These are phyloP conservation scores for Aquilaria malaccensis DNA, from an alignment of 345 rosid genomes.

Conservation along the genomic window DNA sequence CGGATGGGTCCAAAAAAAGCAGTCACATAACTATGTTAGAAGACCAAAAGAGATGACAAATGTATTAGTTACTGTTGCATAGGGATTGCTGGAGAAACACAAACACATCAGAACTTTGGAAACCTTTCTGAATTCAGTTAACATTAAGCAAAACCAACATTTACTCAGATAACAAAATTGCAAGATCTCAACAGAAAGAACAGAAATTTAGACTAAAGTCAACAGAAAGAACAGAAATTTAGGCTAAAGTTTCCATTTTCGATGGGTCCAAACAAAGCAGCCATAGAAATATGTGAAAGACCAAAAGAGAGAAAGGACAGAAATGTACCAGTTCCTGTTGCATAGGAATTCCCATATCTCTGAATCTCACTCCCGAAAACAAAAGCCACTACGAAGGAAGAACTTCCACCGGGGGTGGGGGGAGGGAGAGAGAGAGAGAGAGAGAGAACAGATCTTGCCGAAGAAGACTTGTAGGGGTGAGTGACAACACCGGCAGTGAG, in stretches of 20 bases:
- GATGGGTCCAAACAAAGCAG: not conserved
- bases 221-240: not conserved
- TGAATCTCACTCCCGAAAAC: not conserved
- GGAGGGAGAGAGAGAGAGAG: not conserved
- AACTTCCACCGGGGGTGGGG: not conserved
- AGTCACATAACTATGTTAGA: not conserved
- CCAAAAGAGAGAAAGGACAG: not conserved
- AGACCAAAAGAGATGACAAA: not conserved
- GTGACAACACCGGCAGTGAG: not conserved
- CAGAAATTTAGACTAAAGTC: not conserved
- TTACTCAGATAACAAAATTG: not conserved
- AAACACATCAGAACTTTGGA: not conserved
- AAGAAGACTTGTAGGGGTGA: not conserved
- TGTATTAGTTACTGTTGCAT: not conserved
- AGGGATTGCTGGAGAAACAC: not conserved
- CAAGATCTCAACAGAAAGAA: not conserved
- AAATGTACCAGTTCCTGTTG: not conserved
- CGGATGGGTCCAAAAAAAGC: not conserved
- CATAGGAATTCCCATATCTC: not conserved
- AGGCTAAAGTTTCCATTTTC: not conserved
- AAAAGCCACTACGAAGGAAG: not conserved
- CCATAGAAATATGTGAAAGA: not conserved
- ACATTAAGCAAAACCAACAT: too few relatives aligned
- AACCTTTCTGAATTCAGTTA: too few relatives aligned
- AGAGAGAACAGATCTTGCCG: slow-evolving; percentile 1